Conservation (phyloP, 176 grass and related monocot genomes). For the Oryza officinalis region DNA sequence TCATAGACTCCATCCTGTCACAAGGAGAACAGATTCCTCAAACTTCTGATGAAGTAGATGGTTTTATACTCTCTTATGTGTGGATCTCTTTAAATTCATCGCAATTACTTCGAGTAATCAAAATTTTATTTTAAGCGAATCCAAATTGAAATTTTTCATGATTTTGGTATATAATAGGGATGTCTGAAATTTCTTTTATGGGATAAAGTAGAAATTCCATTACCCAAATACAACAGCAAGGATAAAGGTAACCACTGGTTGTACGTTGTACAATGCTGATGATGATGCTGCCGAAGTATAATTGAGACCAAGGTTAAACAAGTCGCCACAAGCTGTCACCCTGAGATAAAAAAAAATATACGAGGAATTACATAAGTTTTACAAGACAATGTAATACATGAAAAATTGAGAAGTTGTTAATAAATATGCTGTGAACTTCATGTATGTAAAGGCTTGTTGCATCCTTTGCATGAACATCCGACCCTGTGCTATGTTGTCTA, state of each 20-base stretch:
- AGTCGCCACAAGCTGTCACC: slow-evolving; percentile 36
- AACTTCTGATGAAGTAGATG: not conserved
- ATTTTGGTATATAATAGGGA: not conserved
- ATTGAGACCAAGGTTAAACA: slow-evolving; percentile 60
- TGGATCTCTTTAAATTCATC: not conserved
- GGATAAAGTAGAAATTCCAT: not conserved
- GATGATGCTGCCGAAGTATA: slow-evolving; percentile 60
- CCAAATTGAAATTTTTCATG: not conserved
- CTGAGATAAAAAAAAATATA: slow-evolving; percentile 19
- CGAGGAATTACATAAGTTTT: not conserved
- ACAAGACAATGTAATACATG: not conserved
- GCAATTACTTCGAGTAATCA: not conserved
- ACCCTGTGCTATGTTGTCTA: not conserved
- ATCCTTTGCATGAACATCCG: not conserved
- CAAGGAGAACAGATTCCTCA: not conserved
- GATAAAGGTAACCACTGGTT: slow-evolving; percentile 68
- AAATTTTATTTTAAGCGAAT: not conserved
- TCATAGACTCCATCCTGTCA: slow-evolving; percentile 71
- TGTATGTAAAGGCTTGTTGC: not conserved
- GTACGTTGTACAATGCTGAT: slow-evolving; percentile 60
- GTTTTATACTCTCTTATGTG: not conserved
- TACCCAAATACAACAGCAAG: slow-evolving; percentile 70
- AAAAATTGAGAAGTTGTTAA: not conserved
- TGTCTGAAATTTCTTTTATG: not conserved
- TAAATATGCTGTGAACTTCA: not conserved